phyloP scores from a whole-genome alignment of 2,329 filamentous ascomycete species.

The Bipolaris zeicola region DNA sequence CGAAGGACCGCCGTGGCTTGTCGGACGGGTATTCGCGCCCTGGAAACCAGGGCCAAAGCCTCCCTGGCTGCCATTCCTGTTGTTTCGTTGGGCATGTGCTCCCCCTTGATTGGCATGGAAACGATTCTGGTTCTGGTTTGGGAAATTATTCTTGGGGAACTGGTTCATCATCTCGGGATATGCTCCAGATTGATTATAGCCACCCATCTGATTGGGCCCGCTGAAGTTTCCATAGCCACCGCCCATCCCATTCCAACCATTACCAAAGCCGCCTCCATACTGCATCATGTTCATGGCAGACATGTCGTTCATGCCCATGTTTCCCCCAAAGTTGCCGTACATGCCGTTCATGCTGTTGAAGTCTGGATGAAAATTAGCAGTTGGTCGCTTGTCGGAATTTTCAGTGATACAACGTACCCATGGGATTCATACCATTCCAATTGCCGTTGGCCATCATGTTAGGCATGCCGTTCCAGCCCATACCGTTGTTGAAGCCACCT shows the following conservation, averaged over 20 bases:
- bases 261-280: slow-evolving; percentile 70
- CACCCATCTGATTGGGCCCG: slow-evolving; percentile 58
- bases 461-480: slow-evolving; percentile 59
- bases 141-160: slow-evolving; percentile 65
- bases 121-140: slow-evolving; percentile 74
- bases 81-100: slow-evolving; percentile 47
- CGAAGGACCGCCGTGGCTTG: slow-evolving; percentile 36
- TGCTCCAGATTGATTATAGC: slow-evolving; percentile 60
- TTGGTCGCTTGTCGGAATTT: background rate
- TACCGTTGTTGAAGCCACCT: slow-evolving; percentile 59
- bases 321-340: slow-evolving; percentile 75
- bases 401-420: slow-evolving; percentile 69
- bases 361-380: slow-evolving; percentile 28
- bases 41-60: slow-evolving; percentile 38
- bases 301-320: slow-evolving; percentile 76
- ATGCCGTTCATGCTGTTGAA: slow-evolving; percentile 70
- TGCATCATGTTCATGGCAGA: slow-evolving; percentile 68
- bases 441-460: slow-evolving; percentile 60
- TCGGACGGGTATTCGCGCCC: slow-evolving; percentile 37
- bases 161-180: slow-evolving; percentile 57
- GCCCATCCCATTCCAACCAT: slow-evolving; percentile 66
- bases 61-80: slow-evolving; percentile 51
- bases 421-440: slow-evolving; percentile 74
- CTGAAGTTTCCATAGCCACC: slow-evolving; percentile 71
- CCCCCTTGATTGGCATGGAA: slow-evolving; percentile 73